These are phyloP conservation scores for baker's yeast (Saccharomyces cerevisiae) DNA, from an alignment of 805 yeast genomes.

Conservation along the genomic window DNA sequence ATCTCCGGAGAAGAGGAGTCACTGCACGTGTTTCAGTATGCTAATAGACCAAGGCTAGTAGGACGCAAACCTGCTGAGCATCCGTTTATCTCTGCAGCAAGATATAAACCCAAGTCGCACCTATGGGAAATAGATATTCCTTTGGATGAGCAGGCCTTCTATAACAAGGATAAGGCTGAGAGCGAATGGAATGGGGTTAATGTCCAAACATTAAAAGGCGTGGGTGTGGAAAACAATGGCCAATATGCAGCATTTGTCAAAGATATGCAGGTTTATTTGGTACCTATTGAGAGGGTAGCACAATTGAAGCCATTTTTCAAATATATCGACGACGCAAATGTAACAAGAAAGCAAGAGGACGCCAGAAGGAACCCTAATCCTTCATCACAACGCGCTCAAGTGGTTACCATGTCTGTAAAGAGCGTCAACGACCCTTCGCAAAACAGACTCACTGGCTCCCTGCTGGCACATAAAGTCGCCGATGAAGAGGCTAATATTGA, in stretches of 20 bases:
- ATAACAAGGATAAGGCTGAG: slow-evolving; percentile 53
- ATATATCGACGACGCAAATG: slow-evolving; percentile 59
- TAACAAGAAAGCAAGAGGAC: slow-evolving; percentile 36
- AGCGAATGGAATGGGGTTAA: slow-evolving; percentile 53
- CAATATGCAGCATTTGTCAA: slow-evolving; percentile 40
- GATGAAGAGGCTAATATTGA: slow-evolving; percentile 49
- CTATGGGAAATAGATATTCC: slow-evolving; percentile 73
- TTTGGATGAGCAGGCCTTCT: slow-evolving; percentile 57
- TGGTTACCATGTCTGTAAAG: slow-evolving; percentile 72
- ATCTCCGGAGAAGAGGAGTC: slow-evolving; percentile 29
- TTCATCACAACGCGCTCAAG: slow-evolving; percentile 40
- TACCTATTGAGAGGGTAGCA: slow-evolving; percentile 57
- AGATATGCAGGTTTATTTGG: slow-evolving; percentile 49
- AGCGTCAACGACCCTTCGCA: slow-evolving; percentile 49
- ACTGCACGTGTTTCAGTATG: slow-evolving; percentile 50
- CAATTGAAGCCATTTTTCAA: slow-evolving; percentile 78
- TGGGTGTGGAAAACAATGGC: slow-evolving; percentile 46
- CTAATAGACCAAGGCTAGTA: slow-evolving; percentile 29
- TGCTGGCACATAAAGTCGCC: slow-evolving; percentile 51
- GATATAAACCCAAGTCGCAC: slow-evolving; percentile 54
- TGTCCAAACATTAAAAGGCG: slow-evolving; percentile 64
- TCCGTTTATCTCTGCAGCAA: slow-evolving; percentile 36
- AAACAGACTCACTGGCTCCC: slow-evolving; percentile 59
- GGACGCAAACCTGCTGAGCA: slow-evolving; percentile 25
- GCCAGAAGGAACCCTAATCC: slow-evolving; percentile 35